A percentile compares a stretch with the other conserved stretches of the same genome.
These are phyloP conservation scores for Ustilago cynodontis DNA, from an alignment of 1,284 basidiomycete genomes.

Conservation along the genomic window DNA sequence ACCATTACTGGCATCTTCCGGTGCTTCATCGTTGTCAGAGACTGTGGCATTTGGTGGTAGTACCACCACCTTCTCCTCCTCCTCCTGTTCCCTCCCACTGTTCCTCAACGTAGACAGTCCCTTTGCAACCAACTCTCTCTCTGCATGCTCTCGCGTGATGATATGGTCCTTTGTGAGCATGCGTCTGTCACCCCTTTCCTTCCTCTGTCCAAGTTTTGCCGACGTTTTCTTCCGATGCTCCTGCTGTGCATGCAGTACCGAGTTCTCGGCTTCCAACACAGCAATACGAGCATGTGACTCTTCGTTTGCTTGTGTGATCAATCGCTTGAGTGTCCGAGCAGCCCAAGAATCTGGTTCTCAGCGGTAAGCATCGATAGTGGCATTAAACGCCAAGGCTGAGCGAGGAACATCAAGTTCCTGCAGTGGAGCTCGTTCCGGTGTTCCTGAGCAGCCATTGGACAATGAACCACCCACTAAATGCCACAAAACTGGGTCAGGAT, in stretches of 20 bases:
- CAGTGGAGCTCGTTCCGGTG: too few relatives aligned
- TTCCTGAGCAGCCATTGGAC: too few relatives aligned
- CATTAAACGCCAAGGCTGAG: not conserved
- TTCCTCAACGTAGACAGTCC: not conserved
- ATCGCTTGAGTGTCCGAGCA: conserved; percentile 4
- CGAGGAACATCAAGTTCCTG: too few relatives aligned
- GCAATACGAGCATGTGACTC: not conserved
- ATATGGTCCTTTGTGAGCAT: conserved; percentile 3
- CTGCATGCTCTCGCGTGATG: conserved; percentile 22
- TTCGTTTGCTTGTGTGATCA: not conserved
- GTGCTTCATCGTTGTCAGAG: not conserved
- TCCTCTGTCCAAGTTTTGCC: not conserved
- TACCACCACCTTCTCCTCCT: conserved; percentile 10
- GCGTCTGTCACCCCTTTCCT: not conserved
- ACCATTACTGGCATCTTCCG: conserved; percentile 1
- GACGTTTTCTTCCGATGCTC: not conserved
- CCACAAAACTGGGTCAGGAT: too few relatives aligned
- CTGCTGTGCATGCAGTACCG: not conserved
- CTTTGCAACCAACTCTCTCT: conserved; percentile 12
- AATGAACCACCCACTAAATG: too few relatives aligned
- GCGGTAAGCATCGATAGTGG: conserved; percentile 1
- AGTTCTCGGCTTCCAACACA: not conserved
- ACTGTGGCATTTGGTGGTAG: conserved; percentile 1
- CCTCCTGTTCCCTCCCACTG: too few relatives aligned
- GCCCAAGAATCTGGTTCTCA: not conserved